These are phyloP conservation scores for Alternaria conjuncta DNA, from an alignment of 2,329 filamentous ascomycete species.

Conservation along the genomic window DNA sequence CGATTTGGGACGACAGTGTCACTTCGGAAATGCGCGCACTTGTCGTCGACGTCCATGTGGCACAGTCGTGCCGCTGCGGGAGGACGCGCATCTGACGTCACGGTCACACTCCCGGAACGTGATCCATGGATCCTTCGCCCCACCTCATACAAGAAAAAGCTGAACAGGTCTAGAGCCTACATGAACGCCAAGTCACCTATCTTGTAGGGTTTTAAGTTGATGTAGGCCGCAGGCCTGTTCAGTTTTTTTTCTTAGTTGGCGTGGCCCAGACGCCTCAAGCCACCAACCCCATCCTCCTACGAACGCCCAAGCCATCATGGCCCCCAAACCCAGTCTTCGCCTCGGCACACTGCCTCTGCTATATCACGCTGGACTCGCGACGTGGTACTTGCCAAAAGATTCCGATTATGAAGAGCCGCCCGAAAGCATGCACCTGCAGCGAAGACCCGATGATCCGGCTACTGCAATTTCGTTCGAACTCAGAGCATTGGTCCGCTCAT, in stretches of 20 bases:
- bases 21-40: not conserved
- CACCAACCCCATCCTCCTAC: not conserved
- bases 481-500: too few species aligned
- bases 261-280: not conserved
- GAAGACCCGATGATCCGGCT: not conserved
- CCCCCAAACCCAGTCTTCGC: conserved; percentile 4
- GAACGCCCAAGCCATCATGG: not conserved
- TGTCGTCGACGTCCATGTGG: not conserved
- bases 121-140: too few species aligned
- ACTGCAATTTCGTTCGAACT: too few species aligned
- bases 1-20: not conserved
- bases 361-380: conserved; percentile 21
- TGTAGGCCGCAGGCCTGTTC: too few species aligned
- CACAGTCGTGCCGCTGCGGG: not conserved
- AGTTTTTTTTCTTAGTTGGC: too few species aligned
- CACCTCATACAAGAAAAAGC: too few species aligned
- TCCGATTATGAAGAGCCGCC: not conserved
- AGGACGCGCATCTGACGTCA: conserved; percentile 4
- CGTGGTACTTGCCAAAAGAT: conserved; percentile 20
- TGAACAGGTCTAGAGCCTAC: too few species aligned
- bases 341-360: conserved; percentile 16
- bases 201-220: too few species aligned
- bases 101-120: not conserved
- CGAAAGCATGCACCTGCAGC: not conserved
- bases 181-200: too few species aligned